Base-by-base conservation (phyloP, 805 yeast genomes). In the Cyberlindnera mississippiensis region DNA sequence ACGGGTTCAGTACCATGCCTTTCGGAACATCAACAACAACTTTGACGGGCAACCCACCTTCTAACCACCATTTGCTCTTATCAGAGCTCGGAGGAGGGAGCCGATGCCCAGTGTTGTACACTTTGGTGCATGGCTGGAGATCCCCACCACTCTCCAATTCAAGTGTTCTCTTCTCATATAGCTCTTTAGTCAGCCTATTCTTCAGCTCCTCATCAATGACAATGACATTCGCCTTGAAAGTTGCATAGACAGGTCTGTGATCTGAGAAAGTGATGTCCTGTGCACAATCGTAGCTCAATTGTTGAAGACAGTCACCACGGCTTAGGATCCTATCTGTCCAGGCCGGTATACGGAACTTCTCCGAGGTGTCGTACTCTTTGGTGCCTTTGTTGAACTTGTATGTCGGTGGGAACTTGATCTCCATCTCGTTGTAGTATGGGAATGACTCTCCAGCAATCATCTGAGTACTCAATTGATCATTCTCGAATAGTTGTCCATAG, bases 291-390 rank as follows among this genome's bases (percentile, higher is more conserved):
- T 93, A 93, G 39, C 79, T 78, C 48, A 80, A 12, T 35, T 40
- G 35, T 15, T 40, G 33, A 17, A 44, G 54, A 14, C 64, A 65
- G 4, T 68, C 60, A 29, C 95, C 88, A 45, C 73, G 70, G 54
- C 72, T 82, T 36, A 91, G 66, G 41, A 87, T 82, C 56, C 99
- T 71, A 62, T 91, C 99, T 0, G 98, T 91, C 97, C 98, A 91
- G 0, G 96, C 84, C 1, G 99, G 99, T 4, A 86, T 81, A 53
- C 99, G 73, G 48, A 83, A 91, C 60, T 91, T 91, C 52, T 91
- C 99, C 10, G 95, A 83, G 2, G 95, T 72, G 60, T 91, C 98
- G 59, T 90, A 93, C 15, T 62, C 67, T 37, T 76, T 72, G 0
- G 96, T 82, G 4, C 91, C 93, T 48, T 84, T 82, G 60, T 91